Evolutionary conservation across 352 stramenopile genomes (phyloP).

Genomic region (Globisporangium ultimum): DNA sequence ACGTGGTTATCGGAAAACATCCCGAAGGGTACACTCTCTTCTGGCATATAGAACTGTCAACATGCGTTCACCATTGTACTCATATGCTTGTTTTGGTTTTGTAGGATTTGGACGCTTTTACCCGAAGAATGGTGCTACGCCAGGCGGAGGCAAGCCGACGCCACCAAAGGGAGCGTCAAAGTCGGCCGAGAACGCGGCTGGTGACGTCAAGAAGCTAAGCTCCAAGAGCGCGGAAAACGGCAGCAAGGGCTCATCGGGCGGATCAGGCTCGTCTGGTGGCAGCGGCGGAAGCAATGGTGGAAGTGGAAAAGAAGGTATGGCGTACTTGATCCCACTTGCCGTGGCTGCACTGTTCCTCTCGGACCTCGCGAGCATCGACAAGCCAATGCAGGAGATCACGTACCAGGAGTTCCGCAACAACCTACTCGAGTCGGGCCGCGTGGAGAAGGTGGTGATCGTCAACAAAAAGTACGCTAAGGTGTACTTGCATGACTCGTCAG

Average conservation of each 20-base stretch:
- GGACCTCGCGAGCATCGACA: constrained; percentile 67
- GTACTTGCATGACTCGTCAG: constrained; percentile 56
- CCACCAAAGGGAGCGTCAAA: constrained; percentile 55
- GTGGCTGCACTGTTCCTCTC: constrained; percentile 73
- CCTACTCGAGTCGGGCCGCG: constrained; percentile 77
- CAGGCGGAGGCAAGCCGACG: constrained; percentile 30
- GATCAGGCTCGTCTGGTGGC: constrained; percentile 26
- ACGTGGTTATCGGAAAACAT: constrained; percentile 83
- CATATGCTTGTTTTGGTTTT: not conserved
- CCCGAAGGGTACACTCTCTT: constrained; percentile 36
- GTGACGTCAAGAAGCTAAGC: constrained; percentile 68
- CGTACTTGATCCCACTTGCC: constrained; percentile 71
- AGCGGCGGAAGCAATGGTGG: constrained; percentile 25
- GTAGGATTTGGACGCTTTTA: constrained; percentile 82
- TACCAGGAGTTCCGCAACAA: constrained; percentile 90
- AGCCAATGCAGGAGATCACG: constrained; percentile 89
- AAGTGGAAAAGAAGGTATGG: constrained; percentile 54
- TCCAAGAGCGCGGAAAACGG: constrained; percentile 43
- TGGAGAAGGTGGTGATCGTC: constrained; percentile 88
- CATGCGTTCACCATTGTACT: not conserved
- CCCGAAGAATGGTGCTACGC: constrained; percentile 59
- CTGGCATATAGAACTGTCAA: not conserved
- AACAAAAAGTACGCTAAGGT: constrained; percentile 92
- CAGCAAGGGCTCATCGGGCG: constrained; percentile 28
- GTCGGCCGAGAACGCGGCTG: constrained; percentile 35